These are phyloP conservation scores for Arthrobotrys iridis DNA, from an alignment of 2,329 filamentous ascomycete genomes.

Conservation along the genomic window DNA sequence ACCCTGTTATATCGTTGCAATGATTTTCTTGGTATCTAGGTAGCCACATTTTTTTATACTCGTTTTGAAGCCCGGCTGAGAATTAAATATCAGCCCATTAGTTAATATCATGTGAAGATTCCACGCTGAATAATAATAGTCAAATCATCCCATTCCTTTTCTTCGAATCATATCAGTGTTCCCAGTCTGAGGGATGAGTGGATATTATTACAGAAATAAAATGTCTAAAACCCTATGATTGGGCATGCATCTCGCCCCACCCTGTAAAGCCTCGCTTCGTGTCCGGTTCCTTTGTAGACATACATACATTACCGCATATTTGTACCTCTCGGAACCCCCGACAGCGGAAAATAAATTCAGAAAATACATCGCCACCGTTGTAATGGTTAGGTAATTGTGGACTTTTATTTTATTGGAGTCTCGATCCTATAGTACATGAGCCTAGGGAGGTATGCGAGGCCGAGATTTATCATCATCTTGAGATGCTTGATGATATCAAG, in stretches of 20 bases:
- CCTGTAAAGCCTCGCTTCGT: no score
- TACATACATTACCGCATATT: no score
- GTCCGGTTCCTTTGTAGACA: no score
- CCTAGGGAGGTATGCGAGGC: neutral
- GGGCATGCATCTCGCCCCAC: no score
- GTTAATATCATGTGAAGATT: conserved; percentile 6
- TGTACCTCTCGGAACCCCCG: conserved; percentile 18
- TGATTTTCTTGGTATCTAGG: conserved; percentile 17
- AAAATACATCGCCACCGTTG: neutral
- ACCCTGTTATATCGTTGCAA: conserved; percentile 8
- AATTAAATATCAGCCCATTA: neutral
- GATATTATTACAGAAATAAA: no score
- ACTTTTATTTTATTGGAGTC: neutral
- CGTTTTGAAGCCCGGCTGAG: neutral
- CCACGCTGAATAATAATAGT: neutral
- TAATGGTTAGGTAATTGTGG: conserved; percentile 15
- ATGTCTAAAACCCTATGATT: no score
- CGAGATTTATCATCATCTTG: conserved; percentile 7
- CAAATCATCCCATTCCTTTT: neutral
- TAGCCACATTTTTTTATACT: neutral
- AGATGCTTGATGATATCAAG: conserved; percentile 9
- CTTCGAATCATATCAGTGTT: no score
- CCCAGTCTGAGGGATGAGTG: neutral
- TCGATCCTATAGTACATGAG: neutral
- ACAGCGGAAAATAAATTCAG: conserved; percentile 9